These are phyloP conservation scores for Acidiella bohemica DNA, from an alignment of 495 filamentous ascomycete genomes.

Conservation along the genomic window DNA sequence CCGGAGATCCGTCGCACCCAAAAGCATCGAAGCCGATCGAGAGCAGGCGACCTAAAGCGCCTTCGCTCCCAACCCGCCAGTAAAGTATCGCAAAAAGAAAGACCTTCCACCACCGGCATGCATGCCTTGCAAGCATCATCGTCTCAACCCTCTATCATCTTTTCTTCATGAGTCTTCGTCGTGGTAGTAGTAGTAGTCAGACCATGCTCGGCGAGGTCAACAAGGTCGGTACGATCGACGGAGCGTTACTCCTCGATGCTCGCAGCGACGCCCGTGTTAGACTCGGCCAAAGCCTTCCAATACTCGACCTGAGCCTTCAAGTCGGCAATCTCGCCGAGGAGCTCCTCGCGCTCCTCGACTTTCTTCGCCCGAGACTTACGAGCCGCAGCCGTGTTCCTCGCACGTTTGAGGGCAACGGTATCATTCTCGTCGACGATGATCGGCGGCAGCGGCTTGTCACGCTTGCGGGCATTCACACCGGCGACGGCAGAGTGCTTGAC, in stretches of 20 bases:
- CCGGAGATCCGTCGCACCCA: not conserved
- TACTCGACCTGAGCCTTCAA: slow-evolving; percentile 39
- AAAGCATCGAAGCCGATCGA: not conserved
- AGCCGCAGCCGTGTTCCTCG: slow-evolving; percentile 87
- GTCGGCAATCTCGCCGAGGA: slow-evolving; percentile 41
- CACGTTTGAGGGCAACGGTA: slow-evolving; percentile 70
- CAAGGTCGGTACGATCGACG: no score
- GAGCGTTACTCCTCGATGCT: not conserved
- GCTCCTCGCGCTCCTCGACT: slow-evolving; percentile 49
- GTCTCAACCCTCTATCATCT: not conserved
- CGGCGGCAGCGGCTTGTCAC: slow-evolving; percentile 67
- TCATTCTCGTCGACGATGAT: slow-evolving; percentile 64
- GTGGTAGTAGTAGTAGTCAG: no score
- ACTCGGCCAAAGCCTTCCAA: slow-evolving; percentile 31
- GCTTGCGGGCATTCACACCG: slow-evolving; percentile 55
- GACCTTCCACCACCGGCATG: not conserved
- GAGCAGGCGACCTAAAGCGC: not conserved
- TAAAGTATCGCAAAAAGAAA: not conserved
- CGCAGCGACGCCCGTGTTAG: slow-evolving; percentile 1
- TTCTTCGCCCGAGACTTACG: slow-evolving; percentile 86
- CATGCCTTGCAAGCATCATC: not conserved
- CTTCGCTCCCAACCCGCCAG: not conserved
- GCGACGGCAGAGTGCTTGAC: slow-evolving; percentile 52
- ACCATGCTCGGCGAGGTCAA: no score
- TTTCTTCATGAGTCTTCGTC: not conserved